Base-by-base conservation (phyloP, 805 yeast genomes). In the Brettanomyces custersianus region DNA sequence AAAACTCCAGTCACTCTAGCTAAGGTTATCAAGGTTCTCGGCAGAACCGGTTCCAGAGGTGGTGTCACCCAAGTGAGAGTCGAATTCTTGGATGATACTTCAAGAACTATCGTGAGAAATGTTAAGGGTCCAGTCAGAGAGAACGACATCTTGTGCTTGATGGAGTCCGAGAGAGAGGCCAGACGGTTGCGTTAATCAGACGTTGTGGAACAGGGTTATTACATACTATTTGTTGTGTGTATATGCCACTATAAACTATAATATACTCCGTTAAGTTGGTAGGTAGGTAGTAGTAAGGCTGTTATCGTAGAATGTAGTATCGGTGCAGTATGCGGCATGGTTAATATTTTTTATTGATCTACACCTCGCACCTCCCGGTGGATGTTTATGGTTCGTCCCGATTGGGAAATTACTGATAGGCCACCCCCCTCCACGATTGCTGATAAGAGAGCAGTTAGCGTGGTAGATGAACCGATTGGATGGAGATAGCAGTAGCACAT, bases 11-110 rank as follows among this genome's bases (percentile, higher is more conserved):
- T 90, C 63, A 92, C 95, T 77, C 85, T 90, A 72, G 98, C 97
- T 68, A 90, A 90, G 80, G 98, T 90, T 66, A 86, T 86, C 74
- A 92, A 90, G 78, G 97, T 90, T 70, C 80, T 90, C 72, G 97
- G 97, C 70, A 90, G 98, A 76, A 90, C 98, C 81, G 98, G 98
- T 69, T 90, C 98, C 69, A 90, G 97, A 77, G 97, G 97, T 83
- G 96, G 96, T 78, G 95, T 85, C 71, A 85, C 95, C 73, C 95
- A 85, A 73, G 95, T 86, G 72, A 85, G 95, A 72, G 95, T 85
- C 63, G 95, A 85, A 72, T 86, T 85, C 80, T 74, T 85, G 66
- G 95, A 86, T 63, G 95, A 86, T 68, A 74, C 88, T 63, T 74
- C 92, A 70, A 83, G 95, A 78, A 81, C 92, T 63, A 85, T 85